A percentile compares a stretch with the other conserved stretches of the same genome.
Conservation (phyloP, 495 filamentous ascomycete genomes). For the Aspergillus affinis region DNA sequence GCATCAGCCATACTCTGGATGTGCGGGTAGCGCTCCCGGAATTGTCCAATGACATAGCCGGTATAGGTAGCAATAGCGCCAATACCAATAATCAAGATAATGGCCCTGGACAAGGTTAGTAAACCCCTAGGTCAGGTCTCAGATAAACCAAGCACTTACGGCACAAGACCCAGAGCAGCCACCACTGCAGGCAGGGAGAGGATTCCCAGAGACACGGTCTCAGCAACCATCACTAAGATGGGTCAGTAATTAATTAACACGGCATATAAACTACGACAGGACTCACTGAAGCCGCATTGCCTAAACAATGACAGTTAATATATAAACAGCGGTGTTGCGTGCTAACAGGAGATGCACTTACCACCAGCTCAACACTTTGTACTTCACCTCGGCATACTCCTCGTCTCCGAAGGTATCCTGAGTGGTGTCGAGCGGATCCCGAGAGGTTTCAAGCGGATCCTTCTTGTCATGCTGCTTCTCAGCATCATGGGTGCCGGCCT, state of each 20-base stretch:
- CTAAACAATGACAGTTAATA: slow-evolving; percentile 14
- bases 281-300: slow-evolving; percentile 36
- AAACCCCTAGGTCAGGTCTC: slow-evolving; percentile 1
- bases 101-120: slow-evolving; percentile 24
- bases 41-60: slow-evolving; percentile 70
- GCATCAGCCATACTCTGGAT: slow-evolving; percentile 73
- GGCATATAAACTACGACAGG: neutral
- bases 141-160: slow-evolving; percentile 14
- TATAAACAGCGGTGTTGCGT: neutral
- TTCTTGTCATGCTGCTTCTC: slow-evolving; percentile 12
- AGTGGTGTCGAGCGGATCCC: neutral
- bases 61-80: slow-evolving; percentile 74
- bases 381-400: slow-evolving; percentile 42
- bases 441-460: neutral
- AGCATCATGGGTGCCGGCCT: neutral
- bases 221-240: slow-evolving; percentile 59
- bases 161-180: slow-evolving; percentile 62
- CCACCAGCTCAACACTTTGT: slow-evolving; percentile 48
- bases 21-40: slow-evolving; percentile 54
- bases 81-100: slow-evolving; percentile 62
- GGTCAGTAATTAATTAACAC: slow-evolving; percentile 10
- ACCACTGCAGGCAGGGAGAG: slow-evolving; percentile 62
- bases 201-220: slow-evolving; percentile 69
- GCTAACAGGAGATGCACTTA: slow-evolving; percentile 15
- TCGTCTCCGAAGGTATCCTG: slow-evolving; percentile 45